These are phyloP conservation scores for Scheffersomyces amazonensis DNA, from an alignment of 805 yeast genomes.

Conservation along the genomic window DNA sequence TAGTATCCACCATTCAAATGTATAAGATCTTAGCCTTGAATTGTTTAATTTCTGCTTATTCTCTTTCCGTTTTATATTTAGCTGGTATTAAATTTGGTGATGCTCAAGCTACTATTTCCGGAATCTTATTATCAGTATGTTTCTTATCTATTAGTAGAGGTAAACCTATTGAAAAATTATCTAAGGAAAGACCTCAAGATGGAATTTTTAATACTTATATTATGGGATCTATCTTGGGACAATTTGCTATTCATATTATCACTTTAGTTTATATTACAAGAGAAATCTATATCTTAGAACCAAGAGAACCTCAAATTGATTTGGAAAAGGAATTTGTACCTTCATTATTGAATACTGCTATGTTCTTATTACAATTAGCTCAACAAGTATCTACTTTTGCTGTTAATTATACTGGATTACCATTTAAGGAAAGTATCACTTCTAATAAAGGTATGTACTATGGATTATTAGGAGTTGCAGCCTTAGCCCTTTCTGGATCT, in stretches of 20 bases:
- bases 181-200: constrained; percentile 94
- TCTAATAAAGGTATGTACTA: constrained; percentile 97
- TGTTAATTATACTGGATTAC: constrained; percentile 95
- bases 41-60: constrained; percentile 95
- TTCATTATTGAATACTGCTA: constrained; percentile 91
- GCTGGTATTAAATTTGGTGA: constrained; percentile 99
- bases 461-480: constrained; percentile 89
- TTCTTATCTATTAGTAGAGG: constrained; percentile 95
- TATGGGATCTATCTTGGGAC: constrained; percentile 97
- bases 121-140: constrained; percentile 86
- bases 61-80: constrained; percentile 86
- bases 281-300: constrained; percentile 85
- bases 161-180: constrained; percentile 80
- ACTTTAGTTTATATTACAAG: constrained; percentile 79
- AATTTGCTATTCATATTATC: constrained; percentile 87
- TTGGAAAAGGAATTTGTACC: constrained; percentile 87
- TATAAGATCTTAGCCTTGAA: constrained; percentile 95
- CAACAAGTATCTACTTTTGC: constrained; percentile 98
- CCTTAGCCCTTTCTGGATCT: constrained; percentile 83
- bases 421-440: constrained; percentile 85
- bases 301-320: constrained; percentile 87
- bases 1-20: constrained; percentile 97
- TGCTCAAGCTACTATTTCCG: constrained; percentile 97
- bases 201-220: constrained; percentile 94
- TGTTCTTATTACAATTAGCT: constrained; percentile 88